A percentile compares a stretch with the other conserved stretches of the same genome.
These are phyloP conservation scores for Citrus unshiu DNA, from an alignment of 345 rosid species.

Conservation along the genomic window DNA sequence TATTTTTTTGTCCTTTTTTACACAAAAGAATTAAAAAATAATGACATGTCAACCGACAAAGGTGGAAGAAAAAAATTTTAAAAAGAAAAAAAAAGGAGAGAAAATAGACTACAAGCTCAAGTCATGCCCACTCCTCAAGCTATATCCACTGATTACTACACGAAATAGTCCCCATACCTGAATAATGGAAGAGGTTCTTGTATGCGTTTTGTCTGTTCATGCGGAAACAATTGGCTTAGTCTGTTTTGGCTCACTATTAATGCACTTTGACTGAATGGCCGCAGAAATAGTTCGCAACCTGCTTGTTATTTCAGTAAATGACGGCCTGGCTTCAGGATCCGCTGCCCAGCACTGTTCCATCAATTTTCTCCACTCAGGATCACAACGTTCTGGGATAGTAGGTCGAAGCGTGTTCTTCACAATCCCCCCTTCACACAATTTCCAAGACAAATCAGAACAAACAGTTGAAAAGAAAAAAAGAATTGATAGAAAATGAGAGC, in stretches of 20 bases:
- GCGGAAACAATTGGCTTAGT: constrained; percentile 4
- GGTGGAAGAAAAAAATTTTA: too few relatives aligned
- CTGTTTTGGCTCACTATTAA: constrained; percentile 26
- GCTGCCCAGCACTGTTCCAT: constrained; percentile 71
- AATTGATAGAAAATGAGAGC: background rate
- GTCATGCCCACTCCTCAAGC: constrained; percentile 1
- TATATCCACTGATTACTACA: background rate
- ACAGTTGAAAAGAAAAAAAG: background rate
- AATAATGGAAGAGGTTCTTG: background rate
- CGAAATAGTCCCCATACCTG: background rate
- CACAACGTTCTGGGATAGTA: constrained; percentile 44
- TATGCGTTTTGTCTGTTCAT: background rate
- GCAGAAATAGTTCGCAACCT: constrained; percentile 42
- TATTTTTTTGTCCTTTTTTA: background rate
- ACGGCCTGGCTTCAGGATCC: constrained; percentile 53
- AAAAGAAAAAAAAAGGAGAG: background rate
- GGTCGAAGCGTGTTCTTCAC: constrained; percentile 65
- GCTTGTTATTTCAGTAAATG: constrained; percentile 57
- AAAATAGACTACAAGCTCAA: constrained; percentile 5
- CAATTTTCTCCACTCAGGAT: constrained; percentile 51
- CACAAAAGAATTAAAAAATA: constrained; percentile 34
- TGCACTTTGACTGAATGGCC: constrained; percentile 30
- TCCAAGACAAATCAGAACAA: background rate
- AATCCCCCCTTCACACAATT: constrained; percentile 45
- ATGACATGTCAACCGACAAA: constrained; percentile 8